phyloP scores from a whole-genome alignment of 2,329 filamentous ascomycete genomes.

The Phoma sp. region DNA sequence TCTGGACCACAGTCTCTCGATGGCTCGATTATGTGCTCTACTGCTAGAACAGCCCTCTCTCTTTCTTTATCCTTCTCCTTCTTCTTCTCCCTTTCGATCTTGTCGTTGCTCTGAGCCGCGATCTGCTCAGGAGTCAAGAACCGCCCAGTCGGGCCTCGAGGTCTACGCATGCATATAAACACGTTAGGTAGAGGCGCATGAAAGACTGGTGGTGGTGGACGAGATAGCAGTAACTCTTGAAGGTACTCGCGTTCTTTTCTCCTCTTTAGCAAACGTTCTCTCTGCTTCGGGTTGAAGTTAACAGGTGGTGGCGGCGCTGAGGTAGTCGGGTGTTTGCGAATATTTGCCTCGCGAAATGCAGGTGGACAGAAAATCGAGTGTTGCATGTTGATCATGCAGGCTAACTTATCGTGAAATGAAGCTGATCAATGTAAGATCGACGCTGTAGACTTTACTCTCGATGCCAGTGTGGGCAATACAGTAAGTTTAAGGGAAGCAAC shows the following conservation, averaged over 20 bases:
- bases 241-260: not conserved
- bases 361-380: too few species aligned
- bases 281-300: not conserved
- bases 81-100: too few species aligned
- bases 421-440: too few species aligned
- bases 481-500: not conserved
- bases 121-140: not conserved
- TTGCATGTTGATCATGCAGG: too few species aligned
- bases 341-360: not conserved
- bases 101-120: not conserved
- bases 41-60: too few species aligned
- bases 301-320: not conserved
- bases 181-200: not conserved
- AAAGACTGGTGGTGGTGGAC: not conserved
- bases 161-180: not conserved
- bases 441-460: too few species aligned
- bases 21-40: too few species aligned
- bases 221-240: not conserved
- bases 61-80: too few species aligned
- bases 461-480: too few species aligned
- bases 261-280: not conserved
- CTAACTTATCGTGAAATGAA: too few species aligned
- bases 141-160: not conserved
- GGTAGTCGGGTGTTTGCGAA: not conserved
- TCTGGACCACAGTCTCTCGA: too few species aligned